phyloP scores from a whole-genome alignment of 2,329 filamentous ascomycete species.

The Teratosphaeria epicoccoides region DNA sequence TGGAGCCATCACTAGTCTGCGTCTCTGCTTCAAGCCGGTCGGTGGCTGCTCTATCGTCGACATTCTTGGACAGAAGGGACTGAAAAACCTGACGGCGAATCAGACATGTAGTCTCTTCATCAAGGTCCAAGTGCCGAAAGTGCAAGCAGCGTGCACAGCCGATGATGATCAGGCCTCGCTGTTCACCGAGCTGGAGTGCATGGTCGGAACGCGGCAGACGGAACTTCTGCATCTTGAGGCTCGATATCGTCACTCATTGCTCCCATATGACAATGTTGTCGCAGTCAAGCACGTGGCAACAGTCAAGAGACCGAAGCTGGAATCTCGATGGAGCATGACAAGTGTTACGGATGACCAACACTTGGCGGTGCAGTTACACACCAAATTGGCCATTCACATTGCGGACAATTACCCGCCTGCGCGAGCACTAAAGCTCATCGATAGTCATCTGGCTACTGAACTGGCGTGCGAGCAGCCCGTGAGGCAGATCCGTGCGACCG shows the following conservation, averaged over 20 bases:
- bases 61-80: constrained; percentile 20
- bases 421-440: constrained; percentile 15
- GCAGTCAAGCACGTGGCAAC: constrained; percentile 20
- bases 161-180: constrained; percentile 18
- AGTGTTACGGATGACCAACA: constrained; percentile 5
- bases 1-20: constrained; percentile 18
- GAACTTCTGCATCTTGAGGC: constrained; percentile 24
- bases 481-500: constrained; percentile 2
- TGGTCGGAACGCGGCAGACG: constrained; percentile 22
- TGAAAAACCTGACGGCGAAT: constrained; percentile 16
- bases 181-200: constrained; percentile 24
- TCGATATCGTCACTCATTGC: constrained; percentile 25
- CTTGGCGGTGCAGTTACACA: constrained; percentile 8
- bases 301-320: constrained; percentile 21
- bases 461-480: constrained; percentile 7
- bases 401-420: constrained; percentile 12
- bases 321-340: constrained; percentile 24
- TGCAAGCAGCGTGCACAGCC: constrained; percentile 2
- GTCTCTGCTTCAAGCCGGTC: constrained; percentile 22
- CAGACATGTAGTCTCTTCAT: constrained; percentile 20
- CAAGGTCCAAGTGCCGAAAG: constrained; percentile 16
- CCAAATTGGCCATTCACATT: constrained; percentile 15
- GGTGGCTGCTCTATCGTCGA: constrained; percentile 16
- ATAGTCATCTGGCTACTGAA: constrained; percentile 11
- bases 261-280: constrained; percentile 23